phyloP scores from a whole-genome alignment of 2,329 filamentous ascomycete species.

The Tolypocladium tropicale region DNA sequence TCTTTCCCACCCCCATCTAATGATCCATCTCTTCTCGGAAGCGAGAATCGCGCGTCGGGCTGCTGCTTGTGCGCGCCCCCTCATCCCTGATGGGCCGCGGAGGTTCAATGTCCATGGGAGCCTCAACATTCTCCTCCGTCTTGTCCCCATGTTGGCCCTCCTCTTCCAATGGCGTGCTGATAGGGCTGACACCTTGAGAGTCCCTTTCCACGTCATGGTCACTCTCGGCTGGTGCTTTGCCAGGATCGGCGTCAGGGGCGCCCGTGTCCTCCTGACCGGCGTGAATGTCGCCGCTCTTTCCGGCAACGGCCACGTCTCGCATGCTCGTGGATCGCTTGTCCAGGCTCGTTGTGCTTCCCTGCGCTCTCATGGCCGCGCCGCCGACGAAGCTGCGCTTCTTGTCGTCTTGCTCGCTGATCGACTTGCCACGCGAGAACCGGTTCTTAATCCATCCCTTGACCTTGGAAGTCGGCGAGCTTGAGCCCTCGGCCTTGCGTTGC shows the following conservation, averaged over 20 bases:
- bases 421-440: constrained; percentile 35
- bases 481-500: constrained; percentile 6
- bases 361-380: constrained; percentile 35
- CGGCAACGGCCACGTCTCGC: constrained; percentile 36
- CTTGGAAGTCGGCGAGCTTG: constrained; percentile 25
- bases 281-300: constrained; percentile 15
- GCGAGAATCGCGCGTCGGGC: constrained; percentile 45
- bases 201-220: constrained; percentile 12
- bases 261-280: not conserved
- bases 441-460: constrained; percentile 47
- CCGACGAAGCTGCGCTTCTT: constrained; percentile 37
- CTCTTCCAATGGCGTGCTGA: constrained; percentile 30
- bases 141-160: constrained; percentile 24
- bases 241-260: not conserved
- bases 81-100: constrained; percentile 25
- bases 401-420: constrained; percentile 24
- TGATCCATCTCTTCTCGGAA: constrained; percentile 46
- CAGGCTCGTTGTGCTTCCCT: constrained; percentile 33
- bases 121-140: constrained; percentile 6
- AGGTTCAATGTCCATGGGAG: constrained; percentile 20
- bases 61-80: constrained; percentile 29
- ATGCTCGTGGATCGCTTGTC: constrained; percentile 31
- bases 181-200: constrained; percentile 25
- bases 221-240: constrained; percentile 10
- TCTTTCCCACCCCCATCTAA: constrained; percentile 6